Base-by-base conservation (phyloP, 768 basidiomycete species). In the Sistotremastrum niveocremeum region DNA sequence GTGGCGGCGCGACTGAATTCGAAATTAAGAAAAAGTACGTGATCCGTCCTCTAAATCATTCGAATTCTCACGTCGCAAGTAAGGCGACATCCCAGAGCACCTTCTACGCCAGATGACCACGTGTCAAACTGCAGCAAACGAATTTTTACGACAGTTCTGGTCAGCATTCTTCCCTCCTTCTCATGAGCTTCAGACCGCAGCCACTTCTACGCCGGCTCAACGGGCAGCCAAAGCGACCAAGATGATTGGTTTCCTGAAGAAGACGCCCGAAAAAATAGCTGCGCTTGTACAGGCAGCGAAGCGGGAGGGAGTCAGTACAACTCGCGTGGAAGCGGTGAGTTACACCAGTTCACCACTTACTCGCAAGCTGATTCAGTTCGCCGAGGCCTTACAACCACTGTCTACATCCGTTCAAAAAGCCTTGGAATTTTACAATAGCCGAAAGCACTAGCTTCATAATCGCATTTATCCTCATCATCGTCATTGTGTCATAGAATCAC, bases 61-160 rank as follows among this genome's bases (percentile, higher is more conserved):
- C 39, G 31, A 38, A 46, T 33, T 39, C 10, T 46, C 29, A 44
- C 6, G 11, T 46, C 11, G 39, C 39, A 12, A 45, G 32, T 48
- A 20, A 94, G 89, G 76, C 49, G 81, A 85, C 37, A 78, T 99
- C 34, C 86, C 90, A 1, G 77, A 84, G 42, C 71, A 69, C 2
- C 66, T 94, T 36, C 79, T 87, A 54, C 71, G 77, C 46, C 81
- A 90, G 64, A 83, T 97, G 76, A 79, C 76, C 11, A 84, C 84
- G 0, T 89, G 86, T 56, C 90, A 95, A 57, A 88, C 88, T 1
- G 84, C 93, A 3, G 83, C 93, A 7, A 91, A 89, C 56, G 95
- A 99, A 59, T 95, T 98, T 60, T 69, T 99, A 9, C 80, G 94
- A 31, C 95, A 98, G 59, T 97, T 90, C 60, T 98, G 93, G 91